Base-by-base conservation (phyloP, 1,284 basidiomycete species). In the Vanrija sp. region DNA sequence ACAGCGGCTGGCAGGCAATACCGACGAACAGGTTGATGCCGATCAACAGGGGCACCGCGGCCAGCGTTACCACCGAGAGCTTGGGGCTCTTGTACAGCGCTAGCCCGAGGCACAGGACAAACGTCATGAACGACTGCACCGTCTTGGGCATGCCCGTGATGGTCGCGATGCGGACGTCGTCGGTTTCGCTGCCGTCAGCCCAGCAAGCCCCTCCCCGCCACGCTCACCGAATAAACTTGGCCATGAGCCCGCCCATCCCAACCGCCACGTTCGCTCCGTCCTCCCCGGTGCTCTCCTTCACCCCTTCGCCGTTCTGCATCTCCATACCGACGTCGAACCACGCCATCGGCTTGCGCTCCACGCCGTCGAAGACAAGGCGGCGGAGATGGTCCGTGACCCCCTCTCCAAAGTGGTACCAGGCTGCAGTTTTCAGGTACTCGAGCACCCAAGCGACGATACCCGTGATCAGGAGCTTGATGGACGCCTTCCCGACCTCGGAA, bases 381-480 rank as follows among this genome's bases (percentile, higher is more conserved):
- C 94, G 79, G 14, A 97, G 77, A 5, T 83, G 80, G 58, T 85
- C 80, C 1, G 87, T 85, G 54, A 91, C 88, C 38, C 83, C 80
- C 72, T 98, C 94, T 14, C 91, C 91, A 8, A 88, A 84, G 77
- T 86, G 85, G 52, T 92, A 89, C 95, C 95, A 98, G 1, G 92
- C 75, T 19, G 82, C 81, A 45, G 85, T 86, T 3, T 87, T 89
- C 49, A 87, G 63, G 63, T 88, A 89, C 68, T 87, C 87, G 57
- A 93, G 79, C 1, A 83, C 73, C 19, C 94, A 78, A 0, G 86
- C 85, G 5, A 83, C 87, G 1, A 84, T 73, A 2, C 86, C 88
- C 0, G 95, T 81, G 3, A 80, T 85, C 6, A 88, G 74, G 6
- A 98, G 83, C 66, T 89, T 81, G 42, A 93, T 66, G 1, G 87